Percentiles rank a stretch among this genome's conserved stretches.
Conservation (phyloP, 2,329 filamentous ascomycete species). For the Raffaelea arxii region DNA sequence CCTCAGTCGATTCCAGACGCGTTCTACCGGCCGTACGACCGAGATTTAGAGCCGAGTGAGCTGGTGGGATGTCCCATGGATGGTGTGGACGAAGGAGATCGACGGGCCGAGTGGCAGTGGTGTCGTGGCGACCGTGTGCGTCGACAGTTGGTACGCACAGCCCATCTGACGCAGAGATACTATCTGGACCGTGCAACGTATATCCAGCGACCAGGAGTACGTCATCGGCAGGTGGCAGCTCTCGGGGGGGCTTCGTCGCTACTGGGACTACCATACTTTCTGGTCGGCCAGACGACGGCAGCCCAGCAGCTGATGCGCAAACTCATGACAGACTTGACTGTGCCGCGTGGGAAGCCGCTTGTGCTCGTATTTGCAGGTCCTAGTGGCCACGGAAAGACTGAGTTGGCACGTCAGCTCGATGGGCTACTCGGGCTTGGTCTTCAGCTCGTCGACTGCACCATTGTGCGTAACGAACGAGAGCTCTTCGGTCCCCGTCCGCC, state of each 20-base stretch:
- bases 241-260: constrained; percentile 3
- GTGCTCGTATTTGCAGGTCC: constrained; percentile 9
- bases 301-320: constrained; percentile 6
- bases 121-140: background rate
- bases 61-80: background rate
- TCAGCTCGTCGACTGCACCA: constrained; percentile 9
- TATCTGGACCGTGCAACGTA: constrained; percentile 5
- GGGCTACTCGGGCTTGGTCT: constrained; percentile 3
- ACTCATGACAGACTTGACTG: constrained; percentile 6
- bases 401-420: constrained; percentile 7
- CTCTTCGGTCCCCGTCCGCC: constrained; percentile 7
- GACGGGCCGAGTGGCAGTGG: constrained; percentile 3
- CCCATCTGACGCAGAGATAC: constrained; percentile 6
- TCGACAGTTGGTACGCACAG: constrained; percentile 1
- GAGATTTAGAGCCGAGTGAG: background rate
- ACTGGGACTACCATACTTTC: constrained; percentile 5
- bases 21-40: constrained; percentile 5
- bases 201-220: constrained; percentile 1
- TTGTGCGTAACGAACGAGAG: constrained; percentile 6
- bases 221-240: constrained; percentile 3
- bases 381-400: constrained; percentile 10
- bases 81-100: background rate
- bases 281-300: constrained; percentile 7
- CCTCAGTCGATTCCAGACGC: constrained; percentile 3
- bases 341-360: constrained; percentile 3